Base-by-base conservation (phyloP, 495 filamentous ascomycete genomes). In the Cairneyella variabilis region DNA sequence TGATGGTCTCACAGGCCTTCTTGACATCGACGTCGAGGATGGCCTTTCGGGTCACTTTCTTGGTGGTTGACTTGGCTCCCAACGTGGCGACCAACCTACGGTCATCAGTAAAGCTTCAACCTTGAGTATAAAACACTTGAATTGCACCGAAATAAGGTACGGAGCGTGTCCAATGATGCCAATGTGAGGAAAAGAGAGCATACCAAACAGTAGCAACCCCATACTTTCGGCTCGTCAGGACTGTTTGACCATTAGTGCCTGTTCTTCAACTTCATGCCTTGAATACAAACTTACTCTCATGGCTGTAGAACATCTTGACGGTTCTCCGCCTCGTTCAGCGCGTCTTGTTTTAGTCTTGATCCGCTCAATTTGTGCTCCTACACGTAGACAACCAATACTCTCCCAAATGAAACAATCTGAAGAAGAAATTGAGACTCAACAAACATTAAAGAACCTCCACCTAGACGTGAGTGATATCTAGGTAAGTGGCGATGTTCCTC, bases 161-260 rank as follows among this genome's bases (percentile, higher is more conserved):
- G n/a, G n/a, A n/a, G n/a, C n/a, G n/a, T n/a, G n/a, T n/a, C n/a
- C n/a, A 7, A 14, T 32, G 28, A 32, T 32, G 28, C 7, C 28
- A 32, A 32, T 32, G 28, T 6, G 22, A 4, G 34, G 23, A 23
- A 27, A 43, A 44, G 37, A 42, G 27, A 27, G 26, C 41, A 10
- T 20, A 95, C 91, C 93, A 98, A 45, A 98, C 83, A 2, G 92
- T 97, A 3, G 92, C 89, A 49, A 98, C 89, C 25, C 93, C 93
- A 74, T 95, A 85, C 64, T 90, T 85, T 37, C 84, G 84, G 40
- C 81, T 90, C 4, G 89, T 96, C 48, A 98, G 83, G 54, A 97
- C 91, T 95, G 53, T 59, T 28, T 52, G 22, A 39, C 36, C 60
- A 47, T 43, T 54, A 59, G 52, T 16, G 3, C 38, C 36, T 20